Evolutionary conservation across 1,139 yeast species (phyloP).

Genomic region (Spencermartinsiella ligniputridi): DNA sequence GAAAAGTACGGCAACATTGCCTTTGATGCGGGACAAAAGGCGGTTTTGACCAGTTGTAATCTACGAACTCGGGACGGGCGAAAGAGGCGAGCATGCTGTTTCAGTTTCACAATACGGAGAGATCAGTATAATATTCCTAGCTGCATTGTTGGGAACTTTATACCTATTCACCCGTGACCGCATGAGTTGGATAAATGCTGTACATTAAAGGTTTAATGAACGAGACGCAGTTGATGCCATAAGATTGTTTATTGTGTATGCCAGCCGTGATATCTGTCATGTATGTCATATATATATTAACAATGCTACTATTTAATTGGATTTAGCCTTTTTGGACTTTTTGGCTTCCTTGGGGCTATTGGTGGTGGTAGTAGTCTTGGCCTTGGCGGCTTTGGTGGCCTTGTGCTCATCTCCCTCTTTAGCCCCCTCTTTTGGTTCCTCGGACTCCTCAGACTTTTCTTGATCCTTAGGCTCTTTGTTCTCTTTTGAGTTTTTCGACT

Average conservation of each 20-base stretch:
- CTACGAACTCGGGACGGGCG: constrained; percentile 80
- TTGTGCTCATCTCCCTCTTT: constrained; percentile 18
- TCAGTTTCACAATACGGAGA: constrained; percentile 88
- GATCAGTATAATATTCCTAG: constrained; percentile 94
- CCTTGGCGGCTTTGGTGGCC: constrained; percentile 4
- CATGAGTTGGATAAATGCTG: no score
- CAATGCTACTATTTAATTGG: constrained; percentile 2
- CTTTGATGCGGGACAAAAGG: constrained; percentile 92
- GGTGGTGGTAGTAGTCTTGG: constrained; percentile 1
- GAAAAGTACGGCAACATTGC: constrained; percentile 97
- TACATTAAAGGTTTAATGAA: no score
- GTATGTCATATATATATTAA: constrained; percentile 1
- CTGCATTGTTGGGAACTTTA: constrained; percentile 93
- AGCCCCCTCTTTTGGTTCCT: constrained; percentile 1
- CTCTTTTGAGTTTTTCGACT: constrained; percentile 18
- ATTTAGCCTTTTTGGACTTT: background rate
- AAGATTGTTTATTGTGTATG: no score
- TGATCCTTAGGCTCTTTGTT: constrained; percentile 8
- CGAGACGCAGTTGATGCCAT: no score
- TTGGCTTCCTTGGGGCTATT: constrained; percentile 4
- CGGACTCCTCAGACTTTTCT: no score
- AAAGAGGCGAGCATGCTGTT: constrained; percentile 80
- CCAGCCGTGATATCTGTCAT: background rate
- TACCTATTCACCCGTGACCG: constrained; percentile 58
- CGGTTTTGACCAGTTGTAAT: constrained; percentile 89